Conservation (phyloP, 352 stramenopile genomes). For the Phytophthora fragariae region DNA sequence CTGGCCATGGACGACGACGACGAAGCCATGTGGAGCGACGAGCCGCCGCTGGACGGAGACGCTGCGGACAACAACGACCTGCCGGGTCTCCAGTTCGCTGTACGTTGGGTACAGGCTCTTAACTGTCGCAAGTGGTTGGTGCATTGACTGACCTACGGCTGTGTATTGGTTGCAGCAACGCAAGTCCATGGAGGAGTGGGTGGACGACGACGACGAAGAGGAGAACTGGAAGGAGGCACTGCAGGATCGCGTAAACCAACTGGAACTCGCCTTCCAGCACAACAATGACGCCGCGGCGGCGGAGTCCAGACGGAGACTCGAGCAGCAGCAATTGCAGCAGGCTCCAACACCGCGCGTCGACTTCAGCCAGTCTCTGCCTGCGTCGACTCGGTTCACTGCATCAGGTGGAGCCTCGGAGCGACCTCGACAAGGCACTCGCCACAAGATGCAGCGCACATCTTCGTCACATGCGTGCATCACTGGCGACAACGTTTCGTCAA, state of each 20-base stretch:
- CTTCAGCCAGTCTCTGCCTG: slow-evolving; percentile 31
- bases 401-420: slow-evolving; percentile 6
- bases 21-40: slow-evolving; percentile 65
- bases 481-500: slow-evolving; percentile 25
- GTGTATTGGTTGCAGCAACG: slow-evolving; percentile 36
- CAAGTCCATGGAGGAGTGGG: slow-evolving; percentile 80
- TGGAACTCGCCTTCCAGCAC: slow-evolving; percentile 68
- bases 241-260: slow-evolving; percentile 78
- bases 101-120: slow-evolving; percentile 12
- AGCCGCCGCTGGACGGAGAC: slow-evolving; percentile 26
- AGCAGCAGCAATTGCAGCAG: slow-evolving; percentile 24
- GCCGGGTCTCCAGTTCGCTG: slow-evolving; percentile 38
- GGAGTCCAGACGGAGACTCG: slow-evolving; percentile 24
- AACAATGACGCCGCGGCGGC: slow-evolving; percentile 35
- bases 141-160: slow-evolving; percentile 10
- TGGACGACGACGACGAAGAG: slow-evolving; percentile 81
- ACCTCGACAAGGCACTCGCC: slow-evolving; percentile 29
- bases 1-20: slow-evolving; percentile 42
- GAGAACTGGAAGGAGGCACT: slow-evolving; percentile 83
- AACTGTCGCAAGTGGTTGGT: too few species aligned
- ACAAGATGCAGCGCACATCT: slow-evolving; percentile 59
- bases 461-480: slow-evolving; percentile 42
- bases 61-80: slow-evolving; percentile 25
- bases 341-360: slow-evolving; percentile 14
- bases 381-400: slow-evolving; percentile 19